Percentiles rank a stretch among this genome's conserved stretches.
These are phyloP conservation scores for Sanghuangporus baumii DNA, from an alignment of 1,284 basidiomycete genomes.

Conservation along the genomic window DNA sequence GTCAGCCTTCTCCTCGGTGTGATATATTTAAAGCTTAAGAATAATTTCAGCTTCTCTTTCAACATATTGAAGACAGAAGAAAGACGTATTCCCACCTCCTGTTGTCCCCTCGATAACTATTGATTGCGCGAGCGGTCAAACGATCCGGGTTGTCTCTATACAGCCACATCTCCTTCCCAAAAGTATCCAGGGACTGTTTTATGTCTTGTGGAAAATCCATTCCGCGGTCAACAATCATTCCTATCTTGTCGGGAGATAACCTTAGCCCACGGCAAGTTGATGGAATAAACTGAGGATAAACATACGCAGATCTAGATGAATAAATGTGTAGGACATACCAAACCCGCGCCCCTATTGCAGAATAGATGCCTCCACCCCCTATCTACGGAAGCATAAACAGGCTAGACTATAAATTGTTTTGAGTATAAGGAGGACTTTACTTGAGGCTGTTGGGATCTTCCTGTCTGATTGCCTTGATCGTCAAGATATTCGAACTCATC, in stretches of 20 bases:
- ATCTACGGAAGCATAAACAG: constrained; percentile 45
- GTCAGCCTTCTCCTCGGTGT: constrained; percentile 69
- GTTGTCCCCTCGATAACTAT: constrained; percentile 69
- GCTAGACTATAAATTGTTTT: background rate
- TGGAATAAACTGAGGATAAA: background rate
- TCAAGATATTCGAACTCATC: constrained; percentile 71
- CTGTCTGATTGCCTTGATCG: constrained; percentile 46
- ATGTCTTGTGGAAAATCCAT: constrained; percentile 67
- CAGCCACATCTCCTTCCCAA: constrained; percentile 76
- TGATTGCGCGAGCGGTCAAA: constrained; percentile 70
- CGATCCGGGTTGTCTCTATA: constrained; percentile 56
- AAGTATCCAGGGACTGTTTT: constrained; percentile 50
- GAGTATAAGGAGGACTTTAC: constrained; percentile 28
- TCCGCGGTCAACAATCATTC: constrained; percentile 84
- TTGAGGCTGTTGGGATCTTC: constrained; percentile 42
- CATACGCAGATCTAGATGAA: background rate
- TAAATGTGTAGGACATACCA: constrained; percentile 42
- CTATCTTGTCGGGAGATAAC: constrained; percentile 57
- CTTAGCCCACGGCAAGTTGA: constrained; percentile 31
- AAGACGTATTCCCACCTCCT: constrained; percentile 47
- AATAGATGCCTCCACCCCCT: constrained; percentile 86
- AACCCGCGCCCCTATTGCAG: constrained; percentile 72
- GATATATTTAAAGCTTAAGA: constrained; percentile 72
- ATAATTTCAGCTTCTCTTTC: constrained; percentile 6
- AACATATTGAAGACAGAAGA: constrained; percentile 6